phyloP scores from a whole-genome alignment of 805 yeast species.

The Wickerhamiella hasegawae region DNA sequence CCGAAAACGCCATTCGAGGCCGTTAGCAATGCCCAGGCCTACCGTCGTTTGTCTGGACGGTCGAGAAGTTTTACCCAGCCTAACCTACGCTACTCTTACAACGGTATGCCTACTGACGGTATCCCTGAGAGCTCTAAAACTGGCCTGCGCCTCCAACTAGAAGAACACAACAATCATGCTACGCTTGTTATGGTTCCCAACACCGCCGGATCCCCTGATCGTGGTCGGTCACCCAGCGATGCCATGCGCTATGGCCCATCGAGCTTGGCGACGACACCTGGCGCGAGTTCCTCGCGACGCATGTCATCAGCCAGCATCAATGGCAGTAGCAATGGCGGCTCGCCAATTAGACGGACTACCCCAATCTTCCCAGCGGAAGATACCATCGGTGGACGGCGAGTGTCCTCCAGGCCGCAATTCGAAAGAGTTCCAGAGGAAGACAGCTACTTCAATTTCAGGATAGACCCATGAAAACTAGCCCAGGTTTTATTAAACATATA shows the following conservation, averaged over 20 bases:
- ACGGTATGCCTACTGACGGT: neutral
- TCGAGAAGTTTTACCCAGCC: conserved; percentile 5
- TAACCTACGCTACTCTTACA: conserved; percentile 1
- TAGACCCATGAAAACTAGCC: neutral
- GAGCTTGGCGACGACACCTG: neutral
- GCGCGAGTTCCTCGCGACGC: neutral
- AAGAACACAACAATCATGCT: conserved; percentile 5
- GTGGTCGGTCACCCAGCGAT: neutral
- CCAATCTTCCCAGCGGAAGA: neutral
- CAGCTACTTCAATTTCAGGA: neutral
- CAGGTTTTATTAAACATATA: too few species aligned
- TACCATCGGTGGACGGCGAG: neutral
- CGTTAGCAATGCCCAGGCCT: conserved; percentile 3
- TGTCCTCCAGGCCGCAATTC: neutral
- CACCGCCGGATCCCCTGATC: neutral
- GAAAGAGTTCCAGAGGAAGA: neutral
- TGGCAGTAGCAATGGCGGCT: neutral
- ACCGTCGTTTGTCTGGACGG: conserved; percentile 1
- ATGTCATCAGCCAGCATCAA: neutral
- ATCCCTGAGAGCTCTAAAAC: neutral
- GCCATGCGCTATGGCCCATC: neutral
- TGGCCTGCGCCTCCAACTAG: conserved; percentile 4
- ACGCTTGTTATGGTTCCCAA: conserved; percentile 4
- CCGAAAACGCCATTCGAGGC: conserved; percentile 3
- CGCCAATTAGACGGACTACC: neutral